Percentiles rank a stretch among this genome's conserved stretches.
phyloP scores from a whole-genome alignment of 1,284 basidiomycete genomes.

The Boletellus deceptivus region DNA sequence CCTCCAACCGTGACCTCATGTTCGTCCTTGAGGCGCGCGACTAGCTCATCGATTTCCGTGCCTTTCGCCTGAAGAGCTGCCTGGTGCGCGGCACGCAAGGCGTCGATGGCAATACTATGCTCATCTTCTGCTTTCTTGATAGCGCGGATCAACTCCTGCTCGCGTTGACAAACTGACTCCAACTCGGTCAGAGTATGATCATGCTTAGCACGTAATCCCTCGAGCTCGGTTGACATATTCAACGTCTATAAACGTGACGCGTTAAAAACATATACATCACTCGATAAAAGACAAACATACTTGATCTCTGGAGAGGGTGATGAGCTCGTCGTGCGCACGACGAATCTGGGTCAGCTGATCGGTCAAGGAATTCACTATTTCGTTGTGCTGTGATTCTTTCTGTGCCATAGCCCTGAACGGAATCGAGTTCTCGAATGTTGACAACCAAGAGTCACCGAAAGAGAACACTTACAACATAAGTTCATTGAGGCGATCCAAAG shows the following conservation, averaged over 20 bases:
- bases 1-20: constrained; percentile 35
- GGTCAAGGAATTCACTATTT: constrained; percentile 70
- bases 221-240: constrained; percentile 85
- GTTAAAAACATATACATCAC: background rate
- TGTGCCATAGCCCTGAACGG: constrained; percentile 83
- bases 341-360: constrained; percentile 65
- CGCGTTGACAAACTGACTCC: constrained; percentile 55
- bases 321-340: constrained; percentile 78
- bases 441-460: constrained; percentile 5
- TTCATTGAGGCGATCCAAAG: constrained; percentile 75
- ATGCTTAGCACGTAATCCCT: constrained; percentile 66
- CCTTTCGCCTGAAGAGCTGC: constrained; percentile 51
- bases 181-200: constrained; percentile 49
- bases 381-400: constrained; percentile 85
- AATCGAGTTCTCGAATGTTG: constrained; percentile 4
- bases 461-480: constrained; percentile 71
- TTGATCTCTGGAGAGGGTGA: constrained; percentile 77
- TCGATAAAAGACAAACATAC: constrained; percentile 37
- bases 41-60: constrained; percentile 48
- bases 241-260: constrained; percentile 47
- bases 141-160: constrained; percentile 50
- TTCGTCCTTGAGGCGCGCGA: constrained; percentile 44
- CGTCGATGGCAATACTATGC: constrained; percentile 47
- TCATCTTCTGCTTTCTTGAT: constrained; percentile 50
- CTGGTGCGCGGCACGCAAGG: constrained; percentile 55